These are phyloP conservation scores for Xylaria grammica DNA, from an alignment of 495 filamentous ascomycete species.

Conservation along the genomic window DNA sequence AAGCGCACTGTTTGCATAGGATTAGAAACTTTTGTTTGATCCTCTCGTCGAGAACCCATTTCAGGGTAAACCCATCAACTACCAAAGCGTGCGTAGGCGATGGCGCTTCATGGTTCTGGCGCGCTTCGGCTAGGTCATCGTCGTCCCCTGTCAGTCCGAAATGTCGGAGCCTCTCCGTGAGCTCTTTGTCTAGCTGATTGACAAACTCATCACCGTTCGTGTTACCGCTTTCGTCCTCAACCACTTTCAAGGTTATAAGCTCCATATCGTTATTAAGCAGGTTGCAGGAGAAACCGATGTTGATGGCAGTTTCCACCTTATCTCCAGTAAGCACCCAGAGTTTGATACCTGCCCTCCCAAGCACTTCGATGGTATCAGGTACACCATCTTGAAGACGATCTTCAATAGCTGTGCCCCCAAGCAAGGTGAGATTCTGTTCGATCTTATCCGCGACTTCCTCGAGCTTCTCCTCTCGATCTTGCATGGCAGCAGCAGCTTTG, in stretches of 20 bases:
- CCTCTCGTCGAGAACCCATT: slow-evolving; percentile 81
- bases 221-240: slow-evolving; percentile 64
- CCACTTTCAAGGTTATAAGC: slow-evolving; percentile 85
- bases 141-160: slow-evolving; percentile 88
- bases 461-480: slow-evolving; percentile 90
- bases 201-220: slow-evolving; percentile 47
- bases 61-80: slow-evolving; percentile 94
- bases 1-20: slow-evolving; percentile 96
- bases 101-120: slow-evolving; percentile 80
- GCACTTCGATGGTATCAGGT: slow-evolving; percentile 91
- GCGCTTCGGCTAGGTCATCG: slow-evolving; percentile 80
- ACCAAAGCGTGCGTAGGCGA: slow-evolving; percentile 92
- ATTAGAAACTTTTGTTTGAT: slow-evolving; percentile 91
- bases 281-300: slow-evolving; percentile 99
- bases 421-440: slow-evolving; percentile 84
- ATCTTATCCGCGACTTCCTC: slow-evolving; percentile 89
- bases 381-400: slow-evolving; percentile 97
- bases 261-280: slow-evolving; percentile 98
- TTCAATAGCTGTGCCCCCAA: slow-evolving; percentile 97
- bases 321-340: slow-evolving; percentile 99
- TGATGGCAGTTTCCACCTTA: slow-evolving; percentile 99
- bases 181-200: slow-evolving; percentile 65
- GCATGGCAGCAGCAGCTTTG: slow-evolving; percentile 79
- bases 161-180: slow-evolving; percentile 71
- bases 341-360: slow-evolving; percentile 95